Percentiles rank a stretch among this genome's conserved stretches.
These are phyloP conservation scores for Ustilago loliicola DNA, from an alignment of 1,284 basidiomycete genomes.

Conservation along the genomic window DNA sequence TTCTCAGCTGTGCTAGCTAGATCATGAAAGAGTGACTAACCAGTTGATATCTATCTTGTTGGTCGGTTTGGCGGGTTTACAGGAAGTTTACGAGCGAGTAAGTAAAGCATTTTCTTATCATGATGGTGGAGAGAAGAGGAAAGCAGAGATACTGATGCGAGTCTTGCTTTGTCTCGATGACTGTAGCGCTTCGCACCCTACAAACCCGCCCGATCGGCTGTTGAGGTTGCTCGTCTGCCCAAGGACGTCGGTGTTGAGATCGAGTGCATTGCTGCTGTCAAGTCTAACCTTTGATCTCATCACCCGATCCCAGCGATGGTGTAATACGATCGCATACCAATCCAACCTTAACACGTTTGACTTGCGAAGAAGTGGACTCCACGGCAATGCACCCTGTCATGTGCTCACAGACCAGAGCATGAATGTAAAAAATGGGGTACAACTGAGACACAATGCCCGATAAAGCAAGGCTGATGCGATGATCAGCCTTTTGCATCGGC, in stretches of 20 bases:
- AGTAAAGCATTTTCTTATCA: not conserved
- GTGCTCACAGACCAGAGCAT: too few relatives aligned
- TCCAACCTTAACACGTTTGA: not conserved
- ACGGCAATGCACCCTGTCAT: conserved; percentile 1
- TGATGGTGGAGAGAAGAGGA: not conserved
- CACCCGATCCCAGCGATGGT: not conserved
- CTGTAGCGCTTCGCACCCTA: conserved; percentile 71
- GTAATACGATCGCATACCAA: conserved; percentile 1
- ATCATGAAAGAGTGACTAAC: not conserved
- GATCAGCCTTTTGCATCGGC: conserved; percentile 13
- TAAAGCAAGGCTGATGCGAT: not conserved
- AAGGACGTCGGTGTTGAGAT: conserved; percentile 89
- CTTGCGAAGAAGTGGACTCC: not conserved
- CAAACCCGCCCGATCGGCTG: conserved; percentile 89
- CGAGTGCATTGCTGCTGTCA: conserved; percentile 80
- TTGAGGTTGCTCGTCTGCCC: conserved; percentile 79
- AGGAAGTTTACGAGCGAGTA: conserved; percentile 69
- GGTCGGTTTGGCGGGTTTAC: not conserved
- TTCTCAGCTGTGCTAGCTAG: not conserved
- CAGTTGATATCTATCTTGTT: too few relatives aligned
- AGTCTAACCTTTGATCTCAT: conserved; percentile 40
- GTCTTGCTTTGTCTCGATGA: not conserved
- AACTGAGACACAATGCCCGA: not conserved
- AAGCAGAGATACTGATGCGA: conserved; percentile 7
- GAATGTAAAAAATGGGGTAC: too few relatives aligned